These are phyloP conservation scores for Cynara cardunculus DNA, from an alignment of 129 eudicot species.

Conservation along the genomic window DNA sequence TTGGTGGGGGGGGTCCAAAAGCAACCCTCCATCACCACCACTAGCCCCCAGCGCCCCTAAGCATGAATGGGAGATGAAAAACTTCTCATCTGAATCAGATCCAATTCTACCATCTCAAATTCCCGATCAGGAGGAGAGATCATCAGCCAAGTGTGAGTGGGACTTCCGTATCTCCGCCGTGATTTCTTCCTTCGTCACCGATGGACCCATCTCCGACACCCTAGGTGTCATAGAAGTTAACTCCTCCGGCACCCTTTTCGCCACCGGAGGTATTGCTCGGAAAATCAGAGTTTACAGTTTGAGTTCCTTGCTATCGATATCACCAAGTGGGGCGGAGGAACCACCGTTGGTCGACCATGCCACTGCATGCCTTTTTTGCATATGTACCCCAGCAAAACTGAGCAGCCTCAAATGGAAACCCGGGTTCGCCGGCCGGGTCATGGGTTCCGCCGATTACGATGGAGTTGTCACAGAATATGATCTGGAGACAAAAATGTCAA, in stretches of 20 bases:
- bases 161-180: slow-evolving; percentile 57
- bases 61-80: slow-evolving; percentile 60
- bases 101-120: slow-evolving; percentile 13
- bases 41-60: slow-evolving; percentile 1
- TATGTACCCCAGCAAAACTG: slow-evolving; percentile 74
- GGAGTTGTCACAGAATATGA: slow-evolving; percentile 75
- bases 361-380: slow-evolving; percentile 40
- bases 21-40: slow-evolving; percentile 8
- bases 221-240: slow-evolving; percentile 69
- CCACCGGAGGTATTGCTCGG: slow-evolving; percentile 75
- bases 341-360: slow-evolving; percentile 34
- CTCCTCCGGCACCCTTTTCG: slow-evolving; percentile 47
- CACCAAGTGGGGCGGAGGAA: not conserved
- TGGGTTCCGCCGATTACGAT: slow-evolving; percentile 79
- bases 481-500: slow-evolving; percentile 56
- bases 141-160: slow-evolving; percentile 56
- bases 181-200: slow-evolving; percentile 39
- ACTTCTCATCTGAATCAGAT: slow-evolving; percentile 16
- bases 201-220: slow-evolving; percentile 44
- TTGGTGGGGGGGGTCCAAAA: slow-evolving; percentile 25
- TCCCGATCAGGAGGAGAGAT: slow-evolving; percentile 6
- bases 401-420: slow-evolving; percentile 81
- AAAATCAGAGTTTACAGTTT: slow-evolving; percentile 51
- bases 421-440: slow-evolving; percentile 35
- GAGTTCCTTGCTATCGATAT: slow-evolving; percentile 11